A percentile compares a stretch with the other conserved stretches of the same genome.
Evolutionary conservation across 345 rosid species (phyloP).

Genomic region (Aurinia saxatilis): DNA sequence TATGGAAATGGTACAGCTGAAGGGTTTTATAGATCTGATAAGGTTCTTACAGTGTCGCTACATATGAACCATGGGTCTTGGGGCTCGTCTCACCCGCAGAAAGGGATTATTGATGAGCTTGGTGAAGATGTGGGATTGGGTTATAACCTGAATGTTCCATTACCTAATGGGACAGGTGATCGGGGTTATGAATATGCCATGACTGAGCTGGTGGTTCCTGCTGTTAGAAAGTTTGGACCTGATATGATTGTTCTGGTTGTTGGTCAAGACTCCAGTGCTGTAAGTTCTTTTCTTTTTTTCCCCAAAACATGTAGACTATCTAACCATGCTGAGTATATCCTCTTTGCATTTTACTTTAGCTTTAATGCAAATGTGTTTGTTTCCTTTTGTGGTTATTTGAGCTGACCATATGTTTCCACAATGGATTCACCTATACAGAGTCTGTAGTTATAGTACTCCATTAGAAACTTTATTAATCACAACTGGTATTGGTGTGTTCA

Average conservation of each 20-base stretch:
- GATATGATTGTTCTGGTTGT: constrained; percentile 65
- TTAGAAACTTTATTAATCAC: neutral
- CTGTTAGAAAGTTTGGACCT: constrained; percentile 48
- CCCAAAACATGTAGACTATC: neutral
- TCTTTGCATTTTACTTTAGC: neutral
- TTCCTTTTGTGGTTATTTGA: neutral
- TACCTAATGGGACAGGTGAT: constrained; percentile 91
- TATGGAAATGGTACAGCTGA: constrained; percentile 90
- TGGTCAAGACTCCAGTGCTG: constrained; percentile 95
- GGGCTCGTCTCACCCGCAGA: constrained; percentile 93
- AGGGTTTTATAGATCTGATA: constrained; percentile 56
- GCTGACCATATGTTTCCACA: neutral
- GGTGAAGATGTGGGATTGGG: constrained; percentile 78
- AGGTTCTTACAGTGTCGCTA: constrained; percentile 72
- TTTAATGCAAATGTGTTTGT: neutral
- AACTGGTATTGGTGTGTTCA: neutral
- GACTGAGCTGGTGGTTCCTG: constrained; percentile 58
- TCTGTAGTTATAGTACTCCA: neutral
- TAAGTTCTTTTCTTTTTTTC: constrained; percentile 34
- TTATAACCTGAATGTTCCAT: constrained; percentile 73
- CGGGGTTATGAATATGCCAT: constrained; percentile 62
- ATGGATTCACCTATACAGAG: neutral
- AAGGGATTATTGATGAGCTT: constrained; percentile 62
- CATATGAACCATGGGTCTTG: constrained; percentile 97
- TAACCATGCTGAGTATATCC: neutral